Conservation (phyloP, 768 basidiomycete genomes). For the Cyathus striatus region DNA sequence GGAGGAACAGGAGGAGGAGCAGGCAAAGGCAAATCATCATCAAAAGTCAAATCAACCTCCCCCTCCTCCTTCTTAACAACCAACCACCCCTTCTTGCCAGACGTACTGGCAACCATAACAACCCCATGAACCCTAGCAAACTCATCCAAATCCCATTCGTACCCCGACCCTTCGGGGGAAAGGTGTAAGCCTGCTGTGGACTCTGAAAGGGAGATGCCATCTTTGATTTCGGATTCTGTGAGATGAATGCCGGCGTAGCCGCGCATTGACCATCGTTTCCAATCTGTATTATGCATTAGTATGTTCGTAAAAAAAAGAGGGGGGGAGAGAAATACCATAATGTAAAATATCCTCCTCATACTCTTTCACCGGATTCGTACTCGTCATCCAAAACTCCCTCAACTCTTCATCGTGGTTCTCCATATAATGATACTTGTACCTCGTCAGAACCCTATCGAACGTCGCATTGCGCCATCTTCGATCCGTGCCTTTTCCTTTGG, state of each 20-base stretch:
- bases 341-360: constrained; percentile 31
- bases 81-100: too few species aligned
- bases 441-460: constrained; percentile 36
- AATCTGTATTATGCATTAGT: constrained; percentile 19
- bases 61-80: neutral
- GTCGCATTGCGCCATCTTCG: constrained; percentile 30
- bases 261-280: constrained; percentile 30
- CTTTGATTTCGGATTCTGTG: constrained; percentile 26
- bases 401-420: constrained; percentile 31
- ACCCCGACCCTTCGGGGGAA: neutral
- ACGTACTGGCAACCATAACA: neutral
- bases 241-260: constrained; percentile 37
- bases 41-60: neutral
- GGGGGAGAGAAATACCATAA: constrained; percentile 17
- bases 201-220: constrained; percentile 16
- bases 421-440: constrained; percentile 39
- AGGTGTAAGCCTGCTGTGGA: neutral
- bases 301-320: neutral
- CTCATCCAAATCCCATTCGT: neutral
- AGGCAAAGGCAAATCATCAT: too few species aligned
- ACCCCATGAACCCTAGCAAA: neutral
- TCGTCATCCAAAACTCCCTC: constrained; percentile 35
- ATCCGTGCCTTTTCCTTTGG: constrained; percentile 17
- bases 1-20: too few species aligned
- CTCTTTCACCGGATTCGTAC: constrained; percentile 29